phyloP scores from a whole-genome alignment of 140 eudicot genomes.

The Oenanthe javanica region DNA sequence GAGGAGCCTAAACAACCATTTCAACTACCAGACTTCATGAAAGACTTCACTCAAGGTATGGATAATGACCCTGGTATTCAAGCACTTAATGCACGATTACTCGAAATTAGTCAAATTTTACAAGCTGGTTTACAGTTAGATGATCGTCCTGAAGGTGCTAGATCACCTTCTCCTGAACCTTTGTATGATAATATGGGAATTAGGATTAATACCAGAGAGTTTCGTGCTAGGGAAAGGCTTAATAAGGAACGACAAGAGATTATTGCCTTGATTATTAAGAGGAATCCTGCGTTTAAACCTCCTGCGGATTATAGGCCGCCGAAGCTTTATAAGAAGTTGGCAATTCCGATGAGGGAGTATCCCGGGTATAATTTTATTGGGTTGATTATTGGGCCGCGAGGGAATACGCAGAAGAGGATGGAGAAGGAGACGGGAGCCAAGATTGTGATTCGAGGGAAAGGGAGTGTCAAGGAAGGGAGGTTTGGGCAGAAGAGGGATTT shows the following conservation, averaged over 20 bases:
- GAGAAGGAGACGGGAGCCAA: slow-evolving; percentile 64
- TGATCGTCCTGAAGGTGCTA: slow-evolving; percentile 55
- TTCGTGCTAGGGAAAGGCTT: slow-evolving; percentile 51
- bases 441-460: slow-evolving; percentile 61
- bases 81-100: slow-evolving; percentile 61
- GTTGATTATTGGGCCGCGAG: slow-evolving; percentile 59
- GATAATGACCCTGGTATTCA: slow-evolving; percentile 80
- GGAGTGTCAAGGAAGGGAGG: slow-evolving; percentile 53
- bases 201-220: slow-evolving; percentile 63
- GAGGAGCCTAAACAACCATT: slow-evolving; percentile 67
- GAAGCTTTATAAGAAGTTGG: slow-evolving; percentile 47
- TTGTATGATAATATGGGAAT: slow-evolving; percentile 54
- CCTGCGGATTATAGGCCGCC: slow-evolving; percentile 75
- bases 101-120: slow-evolving; percentile 54
- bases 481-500: slow-evolving; percentile 46
- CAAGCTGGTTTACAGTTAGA: slow-evolving; percentile 44
- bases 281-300: slow-evolving; percentile 54
- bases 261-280: slow-evolving; percentile 47
- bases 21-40: slow-evolving; percentile 92
- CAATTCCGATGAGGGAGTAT: slow-evolving; percentile 50
- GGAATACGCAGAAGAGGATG: slow-evolving; percentile 70
- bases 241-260: slow-evolving; percentile 58
- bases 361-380: slow-evolving; percentile 67
- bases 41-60: slow-evolving; percentile 76
- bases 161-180: slow-evolving; percentile 69